Evolutionary conservation across 108 stramenopile species (phyloP).

Genomic region (Cyclotella atomus): DNA sequence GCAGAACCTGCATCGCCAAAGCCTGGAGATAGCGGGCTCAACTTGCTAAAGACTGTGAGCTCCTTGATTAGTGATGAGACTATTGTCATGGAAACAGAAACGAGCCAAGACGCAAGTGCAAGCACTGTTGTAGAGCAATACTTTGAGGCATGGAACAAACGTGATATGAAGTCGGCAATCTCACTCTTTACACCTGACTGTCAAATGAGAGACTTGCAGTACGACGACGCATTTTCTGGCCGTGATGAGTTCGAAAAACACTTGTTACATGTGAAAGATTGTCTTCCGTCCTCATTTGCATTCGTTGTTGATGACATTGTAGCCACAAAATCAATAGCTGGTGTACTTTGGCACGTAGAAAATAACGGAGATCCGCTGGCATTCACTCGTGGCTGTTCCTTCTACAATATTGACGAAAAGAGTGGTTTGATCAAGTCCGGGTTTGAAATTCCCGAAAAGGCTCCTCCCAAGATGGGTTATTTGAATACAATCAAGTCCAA

Average conservation of each 20-base stretch:
- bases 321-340: slow-evolving; percentile 14
- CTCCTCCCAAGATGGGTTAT: slow-evolving; percentile 48
- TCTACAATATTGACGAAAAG: slow-evolving; percentile 53
- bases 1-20: slow-evolving; percentile 41
- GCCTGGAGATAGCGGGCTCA: slow-evolving; percentile 35
- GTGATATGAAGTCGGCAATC: slow-evolving; percentile 60
- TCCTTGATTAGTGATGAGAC: slow-evolving; percentile 36
- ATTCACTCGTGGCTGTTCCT: slow-evolving; percentile 58
- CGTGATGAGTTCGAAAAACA: slow-evolving; percentile 51
- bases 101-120: not conserved
- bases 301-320: slow-evolving; percentile 60
- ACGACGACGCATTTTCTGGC: slow-evolving; percentile 50
- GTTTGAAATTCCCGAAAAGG: slow-evolving; percentile 65
- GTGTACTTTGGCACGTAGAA: slow-evolving; percentile 68
- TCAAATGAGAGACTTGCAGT: slow-evolving; percentile 68
- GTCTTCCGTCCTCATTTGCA: slow-evolving; percentile 52
- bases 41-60: slow-evolving; percentile 37
- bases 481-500: slow-evolving; percentile 52
- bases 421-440: slow-evolving; percentile 43
- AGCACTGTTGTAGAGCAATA: slow-evolving; percentile 41
- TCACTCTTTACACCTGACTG: slow-evolving; percentile 53
- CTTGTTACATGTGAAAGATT: slow-evolving; percentile 55
- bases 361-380: slow-evolving; percentile 56
- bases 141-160: slow-evolving; percentile 66
- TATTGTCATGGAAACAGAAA: slow-evolving; percentile 8